A percentile compares a stretch with the other conserved stretches of the same genome.
Conservation (phyloP, 495 filamentous ascomycete genomes). For the Aspergillus panamensis region DNA sequence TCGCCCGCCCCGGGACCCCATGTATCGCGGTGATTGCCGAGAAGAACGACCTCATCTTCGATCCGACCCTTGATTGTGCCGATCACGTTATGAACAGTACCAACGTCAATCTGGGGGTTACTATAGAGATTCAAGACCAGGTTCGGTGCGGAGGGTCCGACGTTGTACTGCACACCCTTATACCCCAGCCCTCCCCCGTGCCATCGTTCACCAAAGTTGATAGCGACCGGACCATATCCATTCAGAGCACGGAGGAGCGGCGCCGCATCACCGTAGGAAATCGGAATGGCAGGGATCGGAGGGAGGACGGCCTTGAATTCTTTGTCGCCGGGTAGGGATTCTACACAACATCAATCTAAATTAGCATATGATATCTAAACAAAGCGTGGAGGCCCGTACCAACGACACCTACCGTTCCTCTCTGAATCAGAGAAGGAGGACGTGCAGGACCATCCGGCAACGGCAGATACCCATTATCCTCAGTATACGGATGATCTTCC, state of each 20-base stretch:
- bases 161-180: background rate
- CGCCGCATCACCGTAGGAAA: slow-evolving; percentile 72
- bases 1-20: slow-evolving; percentile 72
- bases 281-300: slow-evolving; percentile 58
- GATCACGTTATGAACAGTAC: slow-evolving; percentile 79
- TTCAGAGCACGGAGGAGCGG: slow-evolving; percentile 64
- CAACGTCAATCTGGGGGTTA: slow-evolving; percentile 60
- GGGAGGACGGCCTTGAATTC: background rate
- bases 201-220: slow-evolving; percentile 60
- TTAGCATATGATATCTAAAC: no score
- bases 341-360: background rate
- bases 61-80: slow-evolving; percentile 77
- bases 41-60: slow-evolving; percentile 66
- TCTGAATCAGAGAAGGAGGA: slow-evolving; percentile 3
- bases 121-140: background rate
- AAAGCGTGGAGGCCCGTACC: background rate
- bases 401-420: background rate
- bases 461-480: background rate
- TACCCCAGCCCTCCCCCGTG: slow-evolving; percentile 55
- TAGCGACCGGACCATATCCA: slow-evolving; percentile 62
- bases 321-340: background rate
- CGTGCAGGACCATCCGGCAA: slow-evolving; percentile 3
- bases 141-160: background rate
- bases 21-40: slow-evolving; percentile 79
- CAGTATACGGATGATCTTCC: background rate